Evolutionary conservation across 2,329 filamentous ascomycete species (phyloP).

Genomic region (Byssoonygena ceratinophila): DNA sequence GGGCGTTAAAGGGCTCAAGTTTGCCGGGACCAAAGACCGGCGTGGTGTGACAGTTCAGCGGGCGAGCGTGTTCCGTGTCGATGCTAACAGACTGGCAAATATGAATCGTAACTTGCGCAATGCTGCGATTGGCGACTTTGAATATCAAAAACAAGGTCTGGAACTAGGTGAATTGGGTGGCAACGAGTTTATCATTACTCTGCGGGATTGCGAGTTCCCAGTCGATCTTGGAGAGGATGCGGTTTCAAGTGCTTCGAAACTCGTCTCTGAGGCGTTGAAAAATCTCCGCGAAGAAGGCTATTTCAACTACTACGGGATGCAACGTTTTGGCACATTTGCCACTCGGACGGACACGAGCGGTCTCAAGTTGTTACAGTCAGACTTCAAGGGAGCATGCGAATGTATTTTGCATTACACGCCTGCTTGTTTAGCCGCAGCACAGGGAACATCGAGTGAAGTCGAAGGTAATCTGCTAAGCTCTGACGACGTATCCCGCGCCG

Average conservation of each 20-base stretch:
- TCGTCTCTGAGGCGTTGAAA: slow-evolving; percentile 49
- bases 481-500: slow-evolving; percentile 70
- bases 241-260: slow-evolving; percentile 33
- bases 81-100: slow-evolving; percentile 52
- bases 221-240: slow-evolving; percentile 29
- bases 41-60: slow-evolving; percentile 77
- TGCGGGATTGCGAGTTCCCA: slow-evolving; percentile 69
- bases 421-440: slow-evolving; percentile 47
- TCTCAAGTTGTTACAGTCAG: slow-evolving; percentile 67
- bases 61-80: slow-evolving; percentile 55
- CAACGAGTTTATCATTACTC: slow-evolving; percentile 86
- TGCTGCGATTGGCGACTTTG: slow-evolving; percentile 65
- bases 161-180: slow-evolving; percentile 74
- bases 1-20: slow-evolving; percentile 57
- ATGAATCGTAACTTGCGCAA: slow-evolving; percentile 53
- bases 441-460: slow-evolving; percentile 35
- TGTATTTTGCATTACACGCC: slow-evolving; percentile 64
- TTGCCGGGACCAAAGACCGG: slow-evolving; percentile 85
- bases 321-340: slow-evolving; percentile 82
- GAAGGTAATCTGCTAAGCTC: slow-evolving; percentile 44
- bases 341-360: slow-evolving; percentile 80
- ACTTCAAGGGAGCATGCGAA: slow-evolving; percentile 71
- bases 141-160: slow-evolving; percentile 60
- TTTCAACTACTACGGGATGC: slow-evolving; percentile 97
- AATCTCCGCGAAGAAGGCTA: slow-evolving; percentile 67